Evolutionary conservation across 73 alveolate genomes (phyloP), one percentile per base, ranked within the genome.

Genomic region (Blepharisma japonicum): DNA sequence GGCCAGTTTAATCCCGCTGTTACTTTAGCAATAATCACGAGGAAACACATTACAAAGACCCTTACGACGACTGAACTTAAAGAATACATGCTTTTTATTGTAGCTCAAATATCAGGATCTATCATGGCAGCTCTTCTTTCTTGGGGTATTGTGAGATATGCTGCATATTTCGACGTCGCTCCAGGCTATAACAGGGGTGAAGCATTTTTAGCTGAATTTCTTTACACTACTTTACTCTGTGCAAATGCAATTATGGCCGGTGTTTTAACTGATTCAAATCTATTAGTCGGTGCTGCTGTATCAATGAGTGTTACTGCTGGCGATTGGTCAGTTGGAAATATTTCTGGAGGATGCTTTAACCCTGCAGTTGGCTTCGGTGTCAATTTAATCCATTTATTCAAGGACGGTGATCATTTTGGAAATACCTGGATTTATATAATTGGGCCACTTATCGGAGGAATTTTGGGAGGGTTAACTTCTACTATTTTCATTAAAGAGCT

Each of bases 1-100:
- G 74, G 47, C 23, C 74, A 61, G 23, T 61, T 61, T 39, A 61
- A 61, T 39, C 74, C 74, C 14, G 74, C 74, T 18, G 74, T 61
- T 9, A 61, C 74, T 39, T 39, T 61, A 14, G 14, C 74, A 61
- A 39, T 61, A n/a, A 8, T 61, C 14, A 25, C 46, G 5, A 61
- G 46, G 23, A 61, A 14, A 20, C 74, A 14, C 5, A n/a, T 61
- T 14, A 39, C 14, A 14, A 39, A 39, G 14, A 61, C 14, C 14
- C 74, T 61, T 18, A 39, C 14, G 18, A 61, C 39, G 18, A 18
- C 39, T 18, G 18, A 14, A 11, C 46, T 61, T 14, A 61, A 8
- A 61, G 23, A n/a, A n/a, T 25, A 14, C 14, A n/a, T 61, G 18
- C 39, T 61, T 14, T 14, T 14, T 39, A 61, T 61, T 5, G 47